These are phyloP conservation scores for Jacaranda mimosifolia DNA, from an alignment of 257 asterid species.

Conservation along the genomic window DNA sequence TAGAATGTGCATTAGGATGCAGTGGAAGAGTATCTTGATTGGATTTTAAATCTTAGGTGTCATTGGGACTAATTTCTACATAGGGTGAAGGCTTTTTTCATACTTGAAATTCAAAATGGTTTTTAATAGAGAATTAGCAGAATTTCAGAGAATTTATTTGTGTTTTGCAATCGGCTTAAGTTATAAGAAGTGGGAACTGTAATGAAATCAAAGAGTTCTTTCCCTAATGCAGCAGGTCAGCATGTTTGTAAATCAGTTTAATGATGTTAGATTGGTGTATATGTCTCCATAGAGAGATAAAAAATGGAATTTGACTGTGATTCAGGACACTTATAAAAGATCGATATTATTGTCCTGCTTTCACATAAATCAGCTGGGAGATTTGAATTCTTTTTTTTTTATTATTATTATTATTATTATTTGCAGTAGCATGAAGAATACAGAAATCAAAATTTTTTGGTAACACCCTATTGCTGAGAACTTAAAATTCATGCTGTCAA, in stretches of 20 bases:
- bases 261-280: no score
- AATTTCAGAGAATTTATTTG: constrained; percentile 1
- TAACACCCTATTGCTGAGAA: no score
- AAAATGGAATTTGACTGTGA: neutral
- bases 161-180: neutral
- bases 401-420: no score
- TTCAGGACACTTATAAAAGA: neutral
- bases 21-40: neutral
- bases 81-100: no score
- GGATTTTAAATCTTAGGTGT: neutral
- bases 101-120: neutral
- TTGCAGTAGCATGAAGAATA: neutral
- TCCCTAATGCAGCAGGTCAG: neutral
- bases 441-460: neutral
- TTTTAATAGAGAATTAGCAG: neutral
- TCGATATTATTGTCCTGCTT: neutral
- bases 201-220: neutral
- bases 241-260: neutral
- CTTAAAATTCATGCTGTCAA: constrained; percentile 4
- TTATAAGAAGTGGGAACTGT: neutral
- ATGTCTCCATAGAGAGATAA: neutral
- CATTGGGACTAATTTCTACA: no score
- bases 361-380: neutral
- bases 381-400: neutral
- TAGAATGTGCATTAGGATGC: neutral